phyloP scores from a whole-genome alignment of 352 stramenopile genomes.

The Phytophthora idaei region DNA sequence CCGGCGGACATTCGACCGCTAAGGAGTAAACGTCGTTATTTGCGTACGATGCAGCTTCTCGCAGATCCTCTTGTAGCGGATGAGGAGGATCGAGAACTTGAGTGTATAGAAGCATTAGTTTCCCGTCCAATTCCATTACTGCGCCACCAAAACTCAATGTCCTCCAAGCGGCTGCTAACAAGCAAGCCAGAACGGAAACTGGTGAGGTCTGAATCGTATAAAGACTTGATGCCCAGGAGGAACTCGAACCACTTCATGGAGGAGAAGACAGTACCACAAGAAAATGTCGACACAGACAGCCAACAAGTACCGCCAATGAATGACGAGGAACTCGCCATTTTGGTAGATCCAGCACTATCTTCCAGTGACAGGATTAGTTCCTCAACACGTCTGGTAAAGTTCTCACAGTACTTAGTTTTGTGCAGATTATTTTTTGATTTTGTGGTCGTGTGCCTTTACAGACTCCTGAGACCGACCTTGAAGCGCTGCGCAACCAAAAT shows the following conservation, averaged over 20 bases:
- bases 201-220: conserved; percentile 23
- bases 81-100: conserved; percentile 12
- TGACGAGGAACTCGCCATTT: background rate
- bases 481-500: background rate
- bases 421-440: background rate
- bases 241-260: conserved; percentile 10
- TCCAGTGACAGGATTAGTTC: background rate
- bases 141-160: conserved; percentile 28
- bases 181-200: conserved; percentile 26
- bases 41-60: conserved; percentile 73
- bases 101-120: background rate
- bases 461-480: conserved; percentile 3
- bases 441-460: conserved; percentile 4
- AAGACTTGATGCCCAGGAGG: conserved; percentile 7
- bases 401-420: background rate
- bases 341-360: background rate
- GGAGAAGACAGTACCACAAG: conserved; percentile 5
- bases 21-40: conserved; percentile 47
- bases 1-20: conserved; percentile 59
- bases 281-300: conserved; percentile 1
- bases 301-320: background rate
- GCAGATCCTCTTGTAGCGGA: conserved; percentile 21
- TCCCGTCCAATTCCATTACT: conserved; percentile 4
- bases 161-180: conserved; percentile 17
- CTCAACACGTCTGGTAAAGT: conserved; percentile 15